A percentile compares a stretch with the other conserved stretches of the same genome.
Conservation (phyloP, 2,329 filamentous ascomycete genomes). For the Trichoderma sp. region DNA sequence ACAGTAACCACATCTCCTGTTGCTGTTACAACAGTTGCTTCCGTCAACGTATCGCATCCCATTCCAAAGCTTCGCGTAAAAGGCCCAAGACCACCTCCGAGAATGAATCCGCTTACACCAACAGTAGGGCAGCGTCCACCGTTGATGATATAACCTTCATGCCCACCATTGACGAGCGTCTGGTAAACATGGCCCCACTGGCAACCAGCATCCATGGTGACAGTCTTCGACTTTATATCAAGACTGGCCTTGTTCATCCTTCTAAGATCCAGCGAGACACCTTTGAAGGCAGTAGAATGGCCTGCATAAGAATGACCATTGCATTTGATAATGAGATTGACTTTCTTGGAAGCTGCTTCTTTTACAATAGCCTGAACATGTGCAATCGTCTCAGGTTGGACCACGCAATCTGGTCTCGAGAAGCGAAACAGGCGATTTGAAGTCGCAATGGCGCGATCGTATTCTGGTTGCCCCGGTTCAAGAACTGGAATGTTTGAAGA, state of each 20-base stretch:
- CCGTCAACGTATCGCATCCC: constrained; percentile 28
- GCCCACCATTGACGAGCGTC: constrained; percentile 23
- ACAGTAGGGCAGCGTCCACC: constrained; percentile 35
- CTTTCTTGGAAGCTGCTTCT: not conserved
- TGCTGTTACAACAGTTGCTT: constrained; percentile 36
- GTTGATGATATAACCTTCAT: constrained; percentile 28
- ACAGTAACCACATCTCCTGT: constrained; percentile 27
- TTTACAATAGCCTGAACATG: not conserved
- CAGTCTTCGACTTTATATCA: not conserved
- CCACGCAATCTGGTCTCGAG: not conserved
- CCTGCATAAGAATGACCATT: constrained; percentile 1
- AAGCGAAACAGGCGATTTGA: constrained; percentile 3
- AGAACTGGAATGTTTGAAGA: not conserved
- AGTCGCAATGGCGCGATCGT: not conserved
- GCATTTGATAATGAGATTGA: not conserved
- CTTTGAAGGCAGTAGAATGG: not conserved
- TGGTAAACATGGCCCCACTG: constrained; percentile 33
- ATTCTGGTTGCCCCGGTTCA: not conserved
- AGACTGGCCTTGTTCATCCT: not conserved
- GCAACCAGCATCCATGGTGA: not conserved
- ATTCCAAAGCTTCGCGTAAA: constrained; percentile 29
- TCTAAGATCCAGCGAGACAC: not conserved
- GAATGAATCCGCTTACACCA: constrained; percentile 38
- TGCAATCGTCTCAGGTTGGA: not conserved
- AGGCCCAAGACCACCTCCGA: constrained; percentile 35